Base-by-base conservation (phyloP, 1,284 basidiomycete species). In the Trichosporon faecale region DNA sequence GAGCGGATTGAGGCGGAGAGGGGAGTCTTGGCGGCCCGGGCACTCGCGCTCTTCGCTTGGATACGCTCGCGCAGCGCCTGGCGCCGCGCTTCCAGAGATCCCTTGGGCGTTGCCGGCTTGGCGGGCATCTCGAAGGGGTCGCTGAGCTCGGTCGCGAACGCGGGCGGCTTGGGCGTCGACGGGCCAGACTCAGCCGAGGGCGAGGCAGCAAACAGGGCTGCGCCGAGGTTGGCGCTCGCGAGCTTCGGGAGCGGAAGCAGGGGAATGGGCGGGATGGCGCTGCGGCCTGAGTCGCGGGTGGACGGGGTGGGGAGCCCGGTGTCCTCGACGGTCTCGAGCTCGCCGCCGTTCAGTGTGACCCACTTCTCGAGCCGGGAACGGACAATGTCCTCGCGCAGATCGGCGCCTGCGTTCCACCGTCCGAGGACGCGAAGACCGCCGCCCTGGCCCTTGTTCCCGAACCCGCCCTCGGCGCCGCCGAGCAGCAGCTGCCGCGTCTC, bases 11-110 rank as follows among this genome's bases (percentile, higher is more conserved):
- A 70, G 5, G 74, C 75, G 9, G 76, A 76, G 2, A 80, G 75
- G 0, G 79, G 78, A 4, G 76, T 66, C 25, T 69, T 35, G 23
- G 70, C 60, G 2, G 64, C 69, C 66, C 77, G 77, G 12, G 71
- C 64, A 6, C 60, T 70, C n/a, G 71, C 75, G 2, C 77, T 75
- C 9, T 79, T 76, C 12, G 81, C 81, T 72, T 81, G 81, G 60
- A 83, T 80, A 60, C 82, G 69, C 2, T 83, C 81, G 68, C 76
- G 77, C 77, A 83, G 75, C 2, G 83, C 81, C 52, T 80, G 75
- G 21, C 78, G 68, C 11, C 83, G 74, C 35, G 80, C 79, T 52
- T 81, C 78, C 2, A 80, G 75, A 2, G 79, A 76, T 33, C 79
- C 78, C 60, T 52, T 61, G 3, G 66, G 40, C 18, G 71, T 37